Percentiles rank a stretch among this genome's conserved stretches.
Conservation (phyloP, 73 alveolate species). For the Blepharisma japonicum region DNA sequence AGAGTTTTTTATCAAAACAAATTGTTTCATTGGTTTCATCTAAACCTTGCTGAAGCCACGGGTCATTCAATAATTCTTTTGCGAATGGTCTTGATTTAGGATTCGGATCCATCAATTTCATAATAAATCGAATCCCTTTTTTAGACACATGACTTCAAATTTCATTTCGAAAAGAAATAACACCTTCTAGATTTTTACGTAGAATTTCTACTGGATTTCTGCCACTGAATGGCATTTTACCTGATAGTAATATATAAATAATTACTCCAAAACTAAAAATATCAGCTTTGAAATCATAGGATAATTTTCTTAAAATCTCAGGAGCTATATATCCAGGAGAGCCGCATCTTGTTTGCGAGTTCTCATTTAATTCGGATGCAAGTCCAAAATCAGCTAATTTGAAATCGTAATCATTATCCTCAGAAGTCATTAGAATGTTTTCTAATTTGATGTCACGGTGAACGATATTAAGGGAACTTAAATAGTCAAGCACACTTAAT, state of each 20-base stretch:
- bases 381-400: slow-evolving; percentile 34
- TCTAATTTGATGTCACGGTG: slow-evolving; percentile 28
- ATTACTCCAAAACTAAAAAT: slow-evolving; percentile 78
- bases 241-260: slow-evolving; percentile 60
- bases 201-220: neutral
- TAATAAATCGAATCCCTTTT: too few relatives aligned
- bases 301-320: slow-evolving; percentile 61
- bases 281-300: slow-evolving; percentile 72
- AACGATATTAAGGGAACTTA: neutral
- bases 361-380: neutral
- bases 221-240: slow-evolving; percentile 41
- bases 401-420: neutral
- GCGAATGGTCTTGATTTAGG: neutral
- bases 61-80: neutral
- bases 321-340: slow-evolving; percentile 90
- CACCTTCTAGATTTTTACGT: neutral
- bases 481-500: slow-evolving; percentile 35
- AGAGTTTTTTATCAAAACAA: too few relatives aligned
- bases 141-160: too few relatives aligned
- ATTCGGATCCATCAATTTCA: too few relatives aligned
- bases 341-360: slow-evolving; percentile 40
- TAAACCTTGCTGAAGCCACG: neutral
- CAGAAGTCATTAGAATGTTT: slow-evolving; percentile 25
- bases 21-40: too few relatives aligned
- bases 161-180: neutral